A percentile compares a stretch with the other conserved stretches of the same genome.
phyloP scores from a whole-genome alignment of 176 grass and related monocot genomes.

The Cenchrus americanus region DNA sequence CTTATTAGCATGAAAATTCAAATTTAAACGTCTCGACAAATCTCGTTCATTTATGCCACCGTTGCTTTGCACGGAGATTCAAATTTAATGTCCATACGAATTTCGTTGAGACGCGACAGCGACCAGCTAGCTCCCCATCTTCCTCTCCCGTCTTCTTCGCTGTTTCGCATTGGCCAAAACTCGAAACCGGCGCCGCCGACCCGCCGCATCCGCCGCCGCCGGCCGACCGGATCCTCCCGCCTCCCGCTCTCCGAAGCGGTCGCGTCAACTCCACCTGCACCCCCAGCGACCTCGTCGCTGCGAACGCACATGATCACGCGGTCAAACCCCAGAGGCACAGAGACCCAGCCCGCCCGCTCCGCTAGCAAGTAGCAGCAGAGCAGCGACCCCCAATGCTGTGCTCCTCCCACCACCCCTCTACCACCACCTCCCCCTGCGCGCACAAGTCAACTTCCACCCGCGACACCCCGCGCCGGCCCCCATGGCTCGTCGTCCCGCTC shows the following conservation, averaged over 20 bases:
- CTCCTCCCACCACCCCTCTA: conserved; percentile 17
- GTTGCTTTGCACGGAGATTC: not conserved
- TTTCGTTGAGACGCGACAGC: not conserved
- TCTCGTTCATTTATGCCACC: not conserved
- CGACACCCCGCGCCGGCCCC: not conserved
- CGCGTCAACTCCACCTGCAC: conserved; percentile 25
- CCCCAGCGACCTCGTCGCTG: conserved; percentile 47
- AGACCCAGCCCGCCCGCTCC: conserved; percentile 15
- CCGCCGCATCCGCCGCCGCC: conserved; percentile 12
- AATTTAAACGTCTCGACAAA: not conserved
- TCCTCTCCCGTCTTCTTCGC: too few relatives aligned
- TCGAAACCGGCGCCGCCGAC: conserved; percentile 21
- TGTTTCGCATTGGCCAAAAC: not conserved
- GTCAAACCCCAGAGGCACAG: conserved; percentile 38
- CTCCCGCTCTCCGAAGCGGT: not conserved
- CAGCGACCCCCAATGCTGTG: conserved; percentile 15
- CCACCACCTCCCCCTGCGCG: not conserved
- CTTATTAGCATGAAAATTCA: too few relatives aligned
- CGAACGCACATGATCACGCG: conserved; percentile 10
- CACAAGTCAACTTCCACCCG: conserved; percentile 37
- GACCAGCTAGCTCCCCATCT: too few relatives aligned
- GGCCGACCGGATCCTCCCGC: not conserved
- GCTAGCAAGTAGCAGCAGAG: not conserved
- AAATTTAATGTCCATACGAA: not conserved
- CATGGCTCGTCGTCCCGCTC: conserved; percentile 28